These are phyloP conservation scores for Ophiostoma tasmaniense DNA, from an alignment of 2,329 filamentous ascomycete species.

Conservation along the genomic window DNA sequence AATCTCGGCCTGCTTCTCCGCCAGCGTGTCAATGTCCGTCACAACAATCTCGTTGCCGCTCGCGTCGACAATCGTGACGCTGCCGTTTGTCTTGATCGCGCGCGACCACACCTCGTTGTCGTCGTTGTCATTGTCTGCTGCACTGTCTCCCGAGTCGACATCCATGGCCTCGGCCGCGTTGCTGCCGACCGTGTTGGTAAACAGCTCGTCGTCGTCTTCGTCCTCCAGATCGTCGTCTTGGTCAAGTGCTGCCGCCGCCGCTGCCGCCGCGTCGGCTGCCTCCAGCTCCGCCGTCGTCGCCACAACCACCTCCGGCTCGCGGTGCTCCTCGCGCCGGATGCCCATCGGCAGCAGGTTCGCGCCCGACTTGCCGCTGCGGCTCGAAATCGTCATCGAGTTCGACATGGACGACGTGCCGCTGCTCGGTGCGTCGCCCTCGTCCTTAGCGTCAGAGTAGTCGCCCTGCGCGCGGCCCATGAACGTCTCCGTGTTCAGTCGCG, in stretches of 20 bases:
- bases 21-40: slow-evolving; percentile 33
- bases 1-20: slow-evolving; percentile 19
- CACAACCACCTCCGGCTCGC: slow-evolving; percentile 45
- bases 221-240: slow-evolving; percentile 22
- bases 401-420: slow-evolving; percentile 18
- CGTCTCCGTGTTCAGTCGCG: slow-evolving; percentile 48
- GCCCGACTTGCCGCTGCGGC: slow-evolving; percentile 22
- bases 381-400: slow-evolving; percentile 17
- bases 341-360: slow-evolving; percentile 43
- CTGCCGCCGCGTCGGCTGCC: slow-evolving; percentile 32
- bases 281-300: slow-evolving; percentile 51
- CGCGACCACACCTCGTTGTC: slow-evolving; percentile 38
- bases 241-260: background rate
- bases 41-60: slow-evolving; percentile 32
- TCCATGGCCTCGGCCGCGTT: slow-evolving; percentile 12
- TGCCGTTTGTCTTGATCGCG: slow-evolving; percentile 26
- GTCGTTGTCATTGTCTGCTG: slow-evolving; percentile 21
- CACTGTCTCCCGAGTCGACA: slow-evolving; percentile 14
- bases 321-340: slow-evolving; percentile 46
- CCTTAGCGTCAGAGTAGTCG: slow-evolving; percentile 35
- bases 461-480: slow-evolving; percentile 37
- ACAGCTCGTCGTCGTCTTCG: slow-evolving; percentile 23
- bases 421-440: slow-evolving; percentile 30
- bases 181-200: slow-evolving; percentile 15
- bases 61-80: slow-evolving; percentile 37